Evolutionary conservation across 345 rosid genomes (phyloP).

Genomic region (Ceriops decandra): DNA sequence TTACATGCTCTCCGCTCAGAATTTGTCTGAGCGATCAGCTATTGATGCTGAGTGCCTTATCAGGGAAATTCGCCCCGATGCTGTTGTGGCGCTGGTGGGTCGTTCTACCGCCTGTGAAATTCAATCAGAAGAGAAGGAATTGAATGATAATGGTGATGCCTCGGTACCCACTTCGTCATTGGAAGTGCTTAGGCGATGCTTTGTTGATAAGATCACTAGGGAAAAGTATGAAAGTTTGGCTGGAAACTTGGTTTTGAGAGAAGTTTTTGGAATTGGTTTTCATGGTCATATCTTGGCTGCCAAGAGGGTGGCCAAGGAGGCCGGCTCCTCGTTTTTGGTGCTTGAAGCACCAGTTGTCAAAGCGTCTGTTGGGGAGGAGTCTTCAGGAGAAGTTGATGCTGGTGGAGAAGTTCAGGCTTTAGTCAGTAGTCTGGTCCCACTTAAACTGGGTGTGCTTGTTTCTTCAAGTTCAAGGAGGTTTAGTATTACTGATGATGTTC

Average conservation of each 20-base stretch:
- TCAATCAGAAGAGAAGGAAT: constrained; percentile 39
- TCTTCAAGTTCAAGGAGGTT: constrained; percentile 43
- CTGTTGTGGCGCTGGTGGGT: constrained; percentile 67
- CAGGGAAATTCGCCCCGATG: constrained; percentile 62
- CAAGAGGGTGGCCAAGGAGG: constrained; percentile 63
- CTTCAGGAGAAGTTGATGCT: constrained; percentile 32
- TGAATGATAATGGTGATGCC: constrained; percentile 28
- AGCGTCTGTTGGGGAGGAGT: constrained; percentile 23
- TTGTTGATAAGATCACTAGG: constrained; percentile 59
- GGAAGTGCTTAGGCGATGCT: constrained; percentile 63
- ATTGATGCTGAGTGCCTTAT: constrained; percentile 68
- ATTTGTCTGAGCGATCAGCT: constrained; percentile 78
- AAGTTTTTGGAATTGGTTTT: constrained; percentile 73
- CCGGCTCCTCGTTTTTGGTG: constrained; percentile 65
- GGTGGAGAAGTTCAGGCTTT: constrained; percentile 43
- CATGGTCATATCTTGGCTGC: constrained; percentile 79
- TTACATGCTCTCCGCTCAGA: constrained; percentile 71
- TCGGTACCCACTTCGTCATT: constrained; percentile 71
- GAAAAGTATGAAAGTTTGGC: constrained; percentile 76
- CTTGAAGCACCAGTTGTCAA: constrained; percentile 62
- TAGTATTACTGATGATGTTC: constrained; percentile 44
- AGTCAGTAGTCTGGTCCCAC: constrained; percentile 61
- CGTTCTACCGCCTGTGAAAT: constrained; percentile 40
- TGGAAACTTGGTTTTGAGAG: constrained; percentile 66
- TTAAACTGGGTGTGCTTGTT: constrained; percentile 26